These are phyloP conservation scores for Lactarius sp. DNA, from an alignment of 768 basidiomycete species.

Conservation along the genomic window DNA sequence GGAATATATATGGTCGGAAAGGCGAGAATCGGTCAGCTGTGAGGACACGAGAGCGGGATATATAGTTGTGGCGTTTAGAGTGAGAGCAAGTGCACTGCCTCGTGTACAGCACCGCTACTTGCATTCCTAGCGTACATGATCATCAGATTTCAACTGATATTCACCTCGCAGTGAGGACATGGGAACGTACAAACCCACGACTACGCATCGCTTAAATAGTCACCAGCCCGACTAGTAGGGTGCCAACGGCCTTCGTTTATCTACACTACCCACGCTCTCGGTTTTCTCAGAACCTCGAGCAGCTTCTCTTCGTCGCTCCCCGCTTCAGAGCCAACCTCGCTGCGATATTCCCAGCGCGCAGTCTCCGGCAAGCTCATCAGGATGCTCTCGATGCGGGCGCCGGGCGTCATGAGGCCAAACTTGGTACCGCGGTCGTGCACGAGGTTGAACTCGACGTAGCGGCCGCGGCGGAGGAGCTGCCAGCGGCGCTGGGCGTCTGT, in stretches of 20 bases:
- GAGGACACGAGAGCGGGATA: too few species aligned
- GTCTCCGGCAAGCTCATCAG: slow-evolving; percentile 61
- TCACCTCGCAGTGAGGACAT: too few species aligned
- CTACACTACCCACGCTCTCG: slow-evolving; percentile 43
- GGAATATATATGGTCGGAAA: too few species aligned
- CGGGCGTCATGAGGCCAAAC: slow-evolving; percentile 57
- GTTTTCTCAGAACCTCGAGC: slow-evolving; percentile 44
- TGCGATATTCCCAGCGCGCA: slow-evolving; percentile 66
- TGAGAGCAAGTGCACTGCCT: too few species aligned
- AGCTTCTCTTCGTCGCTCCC: slow-evolving; percentile 49
- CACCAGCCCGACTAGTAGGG: background rate
- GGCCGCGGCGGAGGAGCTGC: slow-evolving; percentile 87
- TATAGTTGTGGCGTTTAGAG: too few species aligned
- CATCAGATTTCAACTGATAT: too few species aligned
- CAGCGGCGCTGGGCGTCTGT: slow-evolving; percentile 74
- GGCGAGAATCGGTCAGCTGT: too few species aligned
- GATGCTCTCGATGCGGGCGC: slow-evolving; percentile 58
- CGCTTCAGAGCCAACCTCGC: slow-evolving; percentile 46
- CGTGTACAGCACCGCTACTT: too few species aligned
- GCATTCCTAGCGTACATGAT: too few species aligned
- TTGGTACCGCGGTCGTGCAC: slow-evolving; percentile 67
- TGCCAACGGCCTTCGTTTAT: background rate
- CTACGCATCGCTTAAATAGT: background rate
- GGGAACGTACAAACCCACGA: too few species aligned
- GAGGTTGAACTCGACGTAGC: slow-evolving; percentile 89